Percentiles rank a stretch among this genome's conserved stretches.
phyloP scores from a whole-genome alignment of 1,284 basidiomycete species.

The Cryptococcus floricola region DNA sequence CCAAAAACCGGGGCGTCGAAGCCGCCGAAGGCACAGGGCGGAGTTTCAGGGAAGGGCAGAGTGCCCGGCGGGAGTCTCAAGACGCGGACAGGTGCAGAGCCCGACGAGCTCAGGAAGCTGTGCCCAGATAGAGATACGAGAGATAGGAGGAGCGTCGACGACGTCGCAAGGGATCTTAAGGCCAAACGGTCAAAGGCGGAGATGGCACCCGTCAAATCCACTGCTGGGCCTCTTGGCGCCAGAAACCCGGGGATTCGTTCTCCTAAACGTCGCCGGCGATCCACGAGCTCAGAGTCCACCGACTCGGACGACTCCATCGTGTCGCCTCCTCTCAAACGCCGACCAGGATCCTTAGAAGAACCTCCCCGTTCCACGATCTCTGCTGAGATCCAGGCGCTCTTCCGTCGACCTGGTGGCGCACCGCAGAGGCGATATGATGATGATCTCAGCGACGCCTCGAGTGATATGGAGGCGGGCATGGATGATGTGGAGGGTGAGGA shows the following conservation, averaged over 20 bases:
- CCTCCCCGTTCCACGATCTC: conserved; percentile 21
- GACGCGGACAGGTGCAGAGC: not conserved
- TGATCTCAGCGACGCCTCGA: conserved; percentile 18
- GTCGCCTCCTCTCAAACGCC: not conserved
- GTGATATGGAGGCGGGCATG: conserved; percentile 46
- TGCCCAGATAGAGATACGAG: conserved; percentile 37
- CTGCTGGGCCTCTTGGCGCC: not conserved
- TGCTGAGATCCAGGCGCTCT: conserved; percentile 32
- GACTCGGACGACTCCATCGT: conserved; percentile 3
- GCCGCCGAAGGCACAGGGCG: not conserved
- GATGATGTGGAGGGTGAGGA: conserved; percentile 42
- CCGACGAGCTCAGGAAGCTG: conserved; percentile 24
- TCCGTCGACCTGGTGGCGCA: conserved; percentile 23
- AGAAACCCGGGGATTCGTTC: not conserved
- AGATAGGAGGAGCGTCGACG: conserved; percentile 38
- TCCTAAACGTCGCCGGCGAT: conserved; percentile 3
- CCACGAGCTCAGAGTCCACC: conserved; percentile 10
- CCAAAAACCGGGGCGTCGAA: not conserved
- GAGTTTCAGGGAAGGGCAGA: not conserved
- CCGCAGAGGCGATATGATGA: conserved; percentile 16
- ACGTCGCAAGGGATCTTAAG: conserved; percentile 39
- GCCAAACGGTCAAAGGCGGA: conserved; percentile 12
- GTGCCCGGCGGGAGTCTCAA: not conserved
- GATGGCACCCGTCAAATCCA: not conserved
- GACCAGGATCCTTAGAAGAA: not conserved